Evolutionary conservation across 2,329 filamentous ascomycete species (phyloP), one percentile per base, ranked within the genome.

Genomic region (Trichoderma oligosporum): DNA sequence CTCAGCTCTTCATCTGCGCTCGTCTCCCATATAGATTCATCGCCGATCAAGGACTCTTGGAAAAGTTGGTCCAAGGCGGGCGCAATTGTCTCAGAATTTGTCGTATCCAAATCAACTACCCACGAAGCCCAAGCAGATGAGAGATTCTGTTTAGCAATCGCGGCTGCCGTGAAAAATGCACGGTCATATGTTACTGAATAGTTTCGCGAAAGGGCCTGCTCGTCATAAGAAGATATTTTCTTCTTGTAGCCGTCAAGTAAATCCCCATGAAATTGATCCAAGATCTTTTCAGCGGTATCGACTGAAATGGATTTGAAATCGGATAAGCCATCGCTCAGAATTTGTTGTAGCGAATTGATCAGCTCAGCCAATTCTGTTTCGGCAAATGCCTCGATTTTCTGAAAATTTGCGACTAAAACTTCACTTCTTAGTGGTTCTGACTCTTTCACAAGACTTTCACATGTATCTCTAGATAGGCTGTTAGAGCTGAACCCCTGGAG

Each of bases 161-260:
- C 52, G 22, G 52, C 52, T 0, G 52, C 52, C 6, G 52, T 55
- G 52, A 55, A 55, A 11, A 55, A 55, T 4, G 52, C 31, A 31
- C 52, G 52, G 41, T 55, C 52, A 31, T 55, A 55, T 20, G 52
- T 55, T n/a, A 55, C 52, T 6, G 52, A 45, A 31, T 55, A 55
- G 12, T 55, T 55, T 38, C 52, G 29, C 7, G n/a, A 8, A 20
- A 55, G 52, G 4, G 52, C 52, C 41, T 55, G 52, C 41, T 55
- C 52, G 31, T 55, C 52, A 35, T 55, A 55, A 9, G 52, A 45
- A 14, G 52, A 20, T 6, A 55, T 38, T 24, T 55, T 55, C 52
- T 55, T 55, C 41, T 55, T 55, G 24, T 55, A 55, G 12, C 16
- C 41, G 14, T 55, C 52, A 3, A 55, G 52, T 41, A 55, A 27